Evolutionary conservation across 768 basidiomycete species (phyloP).

Genomic region (Leucocoprinus leucothites): DNA sequence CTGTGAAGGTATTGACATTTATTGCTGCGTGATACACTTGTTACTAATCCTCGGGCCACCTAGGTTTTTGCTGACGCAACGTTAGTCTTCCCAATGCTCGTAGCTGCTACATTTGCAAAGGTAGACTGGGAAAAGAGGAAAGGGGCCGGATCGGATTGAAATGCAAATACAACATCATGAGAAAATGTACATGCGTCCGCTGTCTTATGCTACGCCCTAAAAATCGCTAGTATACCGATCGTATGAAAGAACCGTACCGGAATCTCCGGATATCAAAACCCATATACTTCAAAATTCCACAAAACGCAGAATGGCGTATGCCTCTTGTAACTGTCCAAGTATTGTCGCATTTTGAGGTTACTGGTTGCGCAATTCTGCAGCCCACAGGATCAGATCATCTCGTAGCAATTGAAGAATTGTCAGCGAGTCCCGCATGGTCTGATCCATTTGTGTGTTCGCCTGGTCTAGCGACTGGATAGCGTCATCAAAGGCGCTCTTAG

Average conservation of each 20-base stretch:
- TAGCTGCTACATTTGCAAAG: slow-evolving; percentile 90
- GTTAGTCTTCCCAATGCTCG: slow-evolving; percentile 90
- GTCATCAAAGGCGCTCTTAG: slow-evolving; percentile 91
- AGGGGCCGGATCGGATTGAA: neutral
- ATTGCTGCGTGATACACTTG: slow-evolving; percentile 21
- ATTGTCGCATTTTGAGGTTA: no score
- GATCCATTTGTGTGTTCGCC: slow-evolving; percentile 32
- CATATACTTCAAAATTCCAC: no score
- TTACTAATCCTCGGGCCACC: neutral
- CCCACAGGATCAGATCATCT: slow-evolving; percentile 87
- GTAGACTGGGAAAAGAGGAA: slow-evolving; percentile 18
- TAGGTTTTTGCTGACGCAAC: slow-evolving; percentile 96
- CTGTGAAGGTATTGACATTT: slow-evolving; percentile 63
- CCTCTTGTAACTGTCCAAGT: no score
- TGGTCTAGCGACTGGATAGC: slow-evolving; percentile 66
- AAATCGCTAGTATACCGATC: no score
- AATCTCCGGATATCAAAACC: no score
- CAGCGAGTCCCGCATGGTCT: slow-evolving; percentile 66
- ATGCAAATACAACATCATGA: slow-evolving; percentile 1
- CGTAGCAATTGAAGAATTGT: slow-evolving; percentile 80
- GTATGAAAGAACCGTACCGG: no score
- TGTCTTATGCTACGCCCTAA: slow-evolving; percentile 1
- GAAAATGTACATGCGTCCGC: slow-evolving; percentile 1
- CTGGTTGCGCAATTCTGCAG: slow-evolving; percentile 53
- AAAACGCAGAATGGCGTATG: no score